Conservation (phyloP, 2,329 filamentous ascomycete genomes). For the Ascochyta koolunga region DNA sequence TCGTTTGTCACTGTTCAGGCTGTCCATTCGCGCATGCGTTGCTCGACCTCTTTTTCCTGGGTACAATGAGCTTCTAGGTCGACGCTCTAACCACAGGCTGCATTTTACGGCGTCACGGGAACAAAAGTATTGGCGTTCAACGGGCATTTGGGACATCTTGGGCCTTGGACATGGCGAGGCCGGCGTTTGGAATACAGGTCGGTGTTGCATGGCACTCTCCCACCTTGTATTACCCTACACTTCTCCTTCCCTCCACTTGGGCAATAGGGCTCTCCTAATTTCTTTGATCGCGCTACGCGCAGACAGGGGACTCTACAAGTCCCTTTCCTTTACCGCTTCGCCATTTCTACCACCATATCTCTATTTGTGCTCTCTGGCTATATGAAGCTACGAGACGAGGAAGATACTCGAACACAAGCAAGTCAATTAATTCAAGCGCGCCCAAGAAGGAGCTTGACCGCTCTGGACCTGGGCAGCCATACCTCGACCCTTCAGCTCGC, state of each 20-base stretch:
- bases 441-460: conserved; percentile 28
- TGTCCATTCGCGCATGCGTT: conserved; percentile 29
- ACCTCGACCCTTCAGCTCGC: conserved; percentile 28
- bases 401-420: conserved; percentile 39
- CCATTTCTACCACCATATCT: conserved; percentile 23
- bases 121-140: conserved; percentile 49
- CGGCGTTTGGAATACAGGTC: conserved; percentile 48
- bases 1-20: conserved; percentile 33
- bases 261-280: conserved; percentile 30
- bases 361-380: conserved; percentile 23
- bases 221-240: conserved; percentile 38
- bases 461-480: conserved; percentile 30
- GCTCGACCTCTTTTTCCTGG: conserved; percentile 29
- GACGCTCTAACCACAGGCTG: conserved; percentile 38
- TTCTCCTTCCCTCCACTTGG: conserved; percentile 25
- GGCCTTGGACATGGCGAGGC: conserved; percentile 37
- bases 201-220: conserved; percentile 45
- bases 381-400: conserved; percentile 34
- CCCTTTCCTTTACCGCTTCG: conserved; percentile 19
- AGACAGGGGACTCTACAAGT: conserved; percentile 14
- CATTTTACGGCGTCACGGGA: conserved; percentile 51
- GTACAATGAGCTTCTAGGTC: conserved; percentile 24
- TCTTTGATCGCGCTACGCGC: conserved; percentile 23
- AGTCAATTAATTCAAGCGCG: conserved; percentile 44
- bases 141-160: conserved; percentile 41